Evolutionary conservation across 352 stramenopile species (phyloP), one percentile per base, ranked within the genome.

Genomic region (Peronospora destructor): DNA sequence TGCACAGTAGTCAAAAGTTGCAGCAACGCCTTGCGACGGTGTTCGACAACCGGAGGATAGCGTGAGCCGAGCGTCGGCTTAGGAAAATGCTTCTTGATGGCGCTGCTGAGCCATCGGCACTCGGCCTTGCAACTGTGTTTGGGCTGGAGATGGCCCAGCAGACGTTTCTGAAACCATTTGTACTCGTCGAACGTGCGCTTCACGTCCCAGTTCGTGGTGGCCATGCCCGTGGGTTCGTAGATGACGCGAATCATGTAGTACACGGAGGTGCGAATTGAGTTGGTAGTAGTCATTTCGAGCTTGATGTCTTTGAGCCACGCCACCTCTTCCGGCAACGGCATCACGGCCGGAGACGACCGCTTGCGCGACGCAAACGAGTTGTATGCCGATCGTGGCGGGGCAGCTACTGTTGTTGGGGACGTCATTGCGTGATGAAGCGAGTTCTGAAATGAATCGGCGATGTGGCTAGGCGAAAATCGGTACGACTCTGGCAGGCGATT

Each of bases 91-190:
- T 72, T 71, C 49, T 71, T 75, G 29, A 84, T 45, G 23, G 75
- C 76, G 42, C 45, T 71, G 64, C 78, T 66, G 16, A 88, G 61
- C 68, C 66, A 88, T 9, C 57, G 62, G 59, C 77, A 88, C 38
- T 86, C 72, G 39, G 73, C 69, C 39, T 71, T 72, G 56, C 77
- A 88, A 26, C 50, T 62, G 54, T 88, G 77, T 26, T 74, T 74
- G 45, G 68, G 65, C 49, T 73, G 51, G 25, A 86, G 59, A 41
- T 65, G 55, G 25, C 53, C 53, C 10, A 82, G 53, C 26, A 86
- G 53, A 13, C 62, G 62, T 46, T 78, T 63, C 53, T 84, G 75
- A 48, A 86, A 75, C 16, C 44, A 44, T 14, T 55, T 55, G 48
- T 73, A 78, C 47, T 78, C 65, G 26, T 80, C 68, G 23, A 75